Percentiles rank a stretch among this genome's conserved stretches.
Evolutionary conservation across 768 basidiomycete species (phyloP).

Genomic region (Pisolithus tinctorius): DNA sequence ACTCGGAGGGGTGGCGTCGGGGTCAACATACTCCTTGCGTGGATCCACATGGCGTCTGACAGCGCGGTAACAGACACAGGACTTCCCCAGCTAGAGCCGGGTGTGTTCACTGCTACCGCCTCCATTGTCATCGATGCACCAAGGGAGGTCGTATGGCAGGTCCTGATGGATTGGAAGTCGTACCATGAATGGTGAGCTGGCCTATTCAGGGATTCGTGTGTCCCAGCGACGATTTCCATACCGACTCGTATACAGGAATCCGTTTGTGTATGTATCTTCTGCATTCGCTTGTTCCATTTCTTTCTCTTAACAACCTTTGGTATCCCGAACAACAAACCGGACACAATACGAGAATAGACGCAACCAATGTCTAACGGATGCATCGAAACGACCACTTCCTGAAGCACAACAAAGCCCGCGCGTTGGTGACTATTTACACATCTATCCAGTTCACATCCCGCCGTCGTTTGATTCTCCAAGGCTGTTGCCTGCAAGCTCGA

Average conservation of each 20-base stretch:
- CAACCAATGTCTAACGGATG: slow-evolving; percentile 39
- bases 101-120: slow-evolving; percentile 42
- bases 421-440: slow-evolving; percentile 41
- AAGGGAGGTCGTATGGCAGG: slow-evolving; percentile 52
- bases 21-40: background rate
- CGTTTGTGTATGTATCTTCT: slow-evolving; percentile 47
- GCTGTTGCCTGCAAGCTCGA: slow-evolving; percentile 29
- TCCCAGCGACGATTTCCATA: background rate
- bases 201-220: background rate
- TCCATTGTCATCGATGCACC: slow-evolving; percentile 56
- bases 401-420: slow-evolving; percentile 41
- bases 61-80: slow-evolving; percentile 4
- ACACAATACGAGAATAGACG: slow-evolving; percentile 32
- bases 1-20: background rate
- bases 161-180: slow-evolving; percentile 52
- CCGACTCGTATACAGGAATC: slow-evolving; percentile 43
- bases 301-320: background rate
- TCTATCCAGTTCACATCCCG: slow-evolving; percentile 52
- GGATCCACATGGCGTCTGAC: background rate
- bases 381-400: slow-evolving; percentile 32
- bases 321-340: background rate
- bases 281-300: background rate
- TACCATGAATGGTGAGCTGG: slow-evolving; percentile 55
- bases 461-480: slow-evolving; percentile 42
- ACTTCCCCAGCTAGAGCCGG: slow-evolving; percentile 35